Base-by-base conservation (phyloP, 257 asterid genomes). In the Solanum lycopersicoides region DNA sequence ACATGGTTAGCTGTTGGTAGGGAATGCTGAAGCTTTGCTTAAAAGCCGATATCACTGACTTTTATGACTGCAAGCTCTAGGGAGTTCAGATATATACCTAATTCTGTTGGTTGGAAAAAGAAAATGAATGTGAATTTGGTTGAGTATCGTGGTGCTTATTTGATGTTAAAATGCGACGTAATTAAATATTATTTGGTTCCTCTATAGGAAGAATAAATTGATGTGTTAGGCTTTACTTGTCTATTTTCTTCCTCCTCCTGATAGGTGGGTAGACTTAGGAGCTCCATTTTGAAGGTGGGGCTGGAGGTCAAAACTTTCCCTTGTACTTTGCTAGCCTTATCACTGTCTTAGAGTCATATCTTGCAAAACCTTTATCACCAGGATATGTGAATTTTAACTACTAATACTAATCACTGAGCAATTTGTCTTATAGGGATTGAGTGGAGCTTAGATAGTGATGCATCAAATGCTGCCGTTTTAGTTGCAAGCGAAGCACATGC, bases 401-500 rank as follows among this genome's bases (percentile, higher is more conserved):
- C 7, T 44, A 42, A 77, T n/a, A 45, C 83, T 77, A 77, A 44
- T 15, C 39, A 16, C 66, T 80, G 65, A 28, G 68, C 84, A 80
- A 80, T 80, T 16, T 80, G 84, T 89, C 83, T 92, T 77, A 41
- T 93, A 97, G 99, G 99, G 91, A 90, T 97, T 82, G 99, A 97
- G 91, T 97, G 99, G 99, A 97, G 96, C 93, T 95, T 97, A 91
- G 99, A 97, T 86, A 94, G 94, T 60, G 99, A 97, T 88, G 99
- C 99, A 83, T 95, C 99, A 44, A 97, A 95, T 93, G 94, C 98
- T 75, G 94, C 98, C 71, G 98, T 97, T 86, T 89, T 97, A 95
- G 98, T 95, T 90, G 99, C 99, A 82, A 97, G 99, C 90, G 99
- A 97, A 92, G 99, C 99, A 73, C 99, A 97, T 91, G 96, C 99